Base-by-base conservation (phyloP, 495 filamentous ascomycete species). In the Jackrogersella multiformis region DNA sequence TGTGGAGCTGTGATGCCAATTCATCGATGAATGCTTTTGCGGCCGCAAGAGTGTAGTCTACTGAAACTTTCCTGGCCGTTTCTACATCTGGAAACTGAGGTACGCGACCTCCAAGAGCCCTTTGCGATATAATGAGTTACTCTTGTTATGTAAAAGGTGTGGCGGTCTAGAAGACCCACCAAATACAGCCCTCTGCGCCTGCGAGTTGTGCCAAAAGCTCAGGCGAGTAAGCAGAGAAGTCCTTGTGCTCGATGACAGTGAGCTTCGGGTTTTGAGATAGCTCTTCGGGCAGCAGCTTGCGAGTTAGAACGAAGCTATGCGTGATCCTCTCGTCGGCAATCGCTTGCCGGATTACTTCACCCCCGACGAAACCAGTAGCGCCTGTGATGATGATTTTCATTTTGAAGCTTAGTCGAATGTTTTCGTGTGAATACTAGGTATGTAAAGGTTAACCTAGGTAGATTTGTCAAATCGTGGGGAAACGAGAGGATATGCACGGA, bases 341-440 rank as follows among this genome's bases (percentile, higher is more conserved):
- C 55, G 80, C 81, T 56, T 81, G 80, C 15, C 68, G 63, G 15
- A 88, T 74, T 13, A 86, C 66, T 56, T 82, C 81, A 34, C 69
- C 28, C 38, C 84, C 84, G 9, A 87, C 78, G 64, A 82, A 81
- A 57, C 87, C 86, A 4, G 81, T 86, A 4, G 74, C 73, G 12
- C 86, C 86, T 10, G 80, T 77, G 16, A 88, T 73, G 51, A 87
- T 81, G 58, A 85, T 56, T 64, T 83, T 82, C 83, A 85, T 85
- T 15, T 57, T 69, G 62, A 60, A 26, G 20, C 5, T 30, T 7
- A 20, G 39, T 38, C 23, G 5, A 32, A 34, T 12, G 26, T 30
- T 16, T 13, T 4, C n/a, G 4, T 10, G 45, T n/a, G 12, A n/a
- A n/a, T n/a, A n/a, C n/a, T n/a, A n/a, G n/a, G n/a, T n/a, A n/a